phyloP scores from a whole-genome alignment of 768 basidiomycete genomes.

The Leccinum uliginosum region DNA sequence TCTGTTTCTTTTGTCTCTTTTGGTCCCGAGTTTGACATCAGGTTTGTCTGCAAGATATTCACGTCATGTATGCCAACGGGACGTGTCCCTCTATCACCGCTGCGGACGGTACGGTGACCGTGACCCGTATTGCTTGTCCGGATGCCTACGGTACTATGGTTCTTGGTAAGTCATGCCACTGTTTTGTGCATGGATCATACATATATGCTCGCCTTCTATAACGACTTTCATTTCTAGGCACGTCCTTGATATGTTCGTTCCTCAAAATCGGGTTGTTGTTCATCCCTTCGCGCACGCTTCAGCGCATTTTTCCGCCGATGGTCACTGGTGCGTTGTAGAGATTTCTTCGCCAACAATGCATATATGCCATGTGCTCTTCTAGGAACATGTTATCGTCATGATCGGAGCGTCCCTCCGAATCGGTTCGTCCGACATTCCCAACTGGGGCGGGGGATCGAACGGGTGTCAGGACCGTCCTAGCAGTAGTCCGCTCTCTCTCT shows the following conservation, averaged over 20 bases:
- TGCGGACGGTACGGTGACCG: constrained; percentile 54
- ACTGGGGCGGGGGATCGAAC: constrained; percentile 86
- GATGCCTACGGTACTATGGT: constrained; percentile 81
- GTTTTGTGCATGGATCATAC: neutral
- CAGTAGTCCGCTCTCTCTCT: constrained; percentile 64
- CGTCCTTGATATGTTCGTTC: constrained; percentile 73
- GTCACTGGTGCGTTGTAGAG: constrained; percentile 53
- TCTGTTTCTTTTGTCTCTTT: neutral
- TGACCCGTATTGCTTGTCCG: constrained; percentile 60
- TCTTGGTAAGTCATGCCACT: constrained; percentile 43
- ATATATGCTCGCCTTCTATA: neutral
- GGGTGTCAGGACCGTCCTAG: constrained; percentile 58
- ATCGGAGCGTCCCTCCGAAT: constrained; percentile 79
- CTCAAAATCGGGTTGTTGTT: constrained; percentile 79
- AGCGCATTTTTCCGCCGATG: constrained; percentile 73
- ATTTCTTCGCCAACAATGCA: neutral
- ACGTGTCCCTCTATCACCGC: constrained; percentile 61
- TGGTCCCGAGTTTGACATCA: neutral
- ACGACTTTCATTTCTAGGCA: constrained; percentile 48
- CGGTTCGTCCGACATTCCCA: constrained; percentile 65
- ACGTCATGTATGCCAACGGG: constrained; percentile 71
- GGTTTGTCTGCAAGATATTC: constrained; percentile 49
- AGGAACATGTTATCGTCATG: constrained; percentile 76
- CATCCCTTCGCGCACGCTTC: constrained; percentile 57
- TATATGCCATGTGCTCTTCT: neutral